Evolutionary conservation across 169 alveolate species (phyloP).

Genomic region (Cryptosporidium parvum): DNA sequence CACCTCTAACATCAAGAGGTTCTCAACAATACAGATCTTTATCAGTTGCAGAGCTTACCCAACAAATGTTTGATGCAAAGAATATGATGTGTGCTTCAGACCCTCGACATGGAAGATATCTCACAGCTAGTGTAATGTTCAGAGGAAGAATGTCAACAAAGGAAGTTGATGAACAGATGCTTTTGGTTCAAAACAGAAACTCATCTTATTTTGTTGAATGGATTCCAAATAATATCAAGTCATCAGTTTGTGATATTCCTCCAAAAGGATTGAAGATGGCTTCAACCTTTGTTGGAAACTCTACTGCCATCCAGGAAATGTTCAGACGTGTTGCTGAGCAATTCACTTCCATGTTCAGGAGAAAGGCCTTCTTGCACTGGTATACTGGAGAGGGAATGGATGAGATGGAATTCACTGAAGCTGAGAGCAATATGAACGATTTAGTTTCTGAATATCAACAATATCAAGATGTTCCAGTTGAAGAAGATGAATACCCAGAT

Average conservation of each 20-base stretch:
- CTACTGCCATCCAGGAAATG: conserved; percentile 98
- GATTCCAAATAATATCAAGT: conserved; percentile 98
- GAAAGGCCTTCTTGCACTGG: conserved; percentile 98
- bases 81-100: conserved; percentile 99
- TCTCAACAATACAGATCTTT: conserved; percentile 98
- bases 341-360: conserved; percentile 97
- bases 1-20: conserved; percentile 98
- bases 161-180: conserved; percentile 99
- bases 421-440: conserved; percentile 98
- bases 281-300: conserved; percentile 97
- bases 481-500: conserved; percentile 94
- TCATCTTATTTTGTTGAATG: conserved; percentile 98
- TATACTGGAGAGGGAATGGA: conserved; percentile 99
- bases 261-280: conserved; percentile 98
- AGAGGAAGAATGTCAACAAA: conserved; percentile 99
- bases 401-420: conserved; percentile 99
- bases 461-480: conserved; percentile 97
- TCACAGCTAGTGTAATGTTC: conserved; percentile 98
- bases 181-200: conserved; percentile 97
- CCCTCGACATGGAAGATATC: conserved; percentile 98
- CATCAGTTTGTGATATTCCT: conserved; percentile 98
- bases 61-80: conserved; percentile 99
- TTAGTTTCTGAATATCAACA: conserved; percentile 98
- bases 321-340: conserved; percentile 97
- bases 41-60: conserved; percentile 98